Evolutionary conservation across 192 early-diverging fungal species (phyloP), one percentile per base, ranked within the genome.

Genomic region (Coemansia sp.): DNA sequence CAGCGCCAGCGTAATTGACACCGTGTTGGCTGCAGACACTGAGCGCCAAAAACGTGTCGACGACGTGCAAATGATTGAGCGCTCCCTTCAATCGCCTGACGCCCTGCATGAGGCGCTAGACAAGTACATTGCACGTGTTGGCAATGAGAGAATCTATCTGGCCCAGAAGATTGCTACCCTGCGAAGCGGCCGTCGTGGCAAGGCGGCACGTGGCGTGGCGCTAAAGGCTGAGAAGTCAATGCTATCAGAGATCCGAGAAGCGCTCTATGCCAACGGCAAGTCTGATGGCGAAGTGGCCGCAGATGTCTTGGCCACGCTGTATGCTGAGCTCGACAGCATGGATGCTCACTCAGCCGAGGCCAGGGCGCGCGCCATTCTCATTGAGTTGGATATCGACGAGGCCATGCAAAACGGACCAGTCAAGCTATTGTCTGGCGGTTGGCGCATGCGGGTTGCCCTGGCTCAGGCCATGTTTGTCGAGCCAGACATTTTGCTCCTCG

Each of bases 371-470:
- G 84, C 85, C 43, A 89, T 97, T 45, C 78, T 95, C 36, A 71
- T 69, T 18, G 88, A 92, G 53, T 81, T 97, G 38, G 93, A 91
- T 2, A 92, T 97, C 48, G 68, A 84, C 3, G 72, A 85, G 16
- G 79, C 77, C 36, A 82, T 87, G 78, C 87, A 87, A 43, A 73
- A 86, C 35, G 73, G 86, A 34, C 78, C 89, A 9, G 88, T 95
- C 69, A 85, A 86, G 38, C 70, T 73, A 7, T 84, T 81, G 3
- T 69, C 77, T 13, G 94, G 95, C 65, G 95, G 94, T 36, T 97
- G 94, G 95, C 83, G 88, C 62, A 97, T 94, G 84, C 84, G 92
- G 21, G 87, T 94, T 10, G 90, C 94, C 6, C 83, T 94, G 24
- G 95, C 94, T 26, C 85, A 90, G 65, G 93, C 93, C 31, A 81